phyloP scores from a whole-genome alignment of 2,329 filamentous ascomycete species.

The Arthrobotrys musiformis region DNA sequence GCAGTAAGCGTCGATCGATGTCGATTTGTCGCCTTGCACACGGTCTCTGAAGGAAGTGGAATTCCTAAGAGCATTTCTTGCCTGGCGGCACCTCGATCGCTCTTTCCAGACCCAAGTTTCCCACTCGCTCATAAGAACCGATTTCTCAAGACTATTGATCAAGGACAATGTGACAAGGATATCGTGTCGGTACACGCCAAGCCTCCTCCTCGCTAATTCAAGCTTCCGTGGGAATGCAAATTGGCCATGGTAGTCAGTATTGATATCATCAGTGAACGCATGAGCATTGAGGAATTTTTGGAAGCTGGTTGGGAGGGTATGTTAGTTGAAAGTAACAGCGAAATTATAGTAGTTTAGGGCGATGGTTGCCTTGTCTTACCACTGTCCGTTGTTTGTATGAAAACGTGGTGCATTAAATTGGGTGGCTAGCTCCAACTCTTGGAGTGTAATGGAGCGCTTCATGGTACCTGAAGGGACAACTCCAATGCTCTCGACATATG shows the following conservation, averaged over 20 bases:
- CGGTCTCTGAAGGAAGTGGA: constrained; percentile 56
- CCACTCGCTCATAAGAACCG: constrained; percentile 88
- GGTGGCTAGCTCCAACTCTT: constrained; percentile 36
- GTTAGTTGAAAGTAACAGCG: neutral
- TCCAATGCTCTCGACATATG: constrained; percentile 39
- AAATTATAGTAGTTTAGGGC: neutral
- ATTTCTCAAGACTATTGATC: constrained; percentile 86
- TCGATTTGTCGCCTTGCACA: constrained; percentile 28
- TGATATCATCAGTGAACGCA: constrained; percentile 17
- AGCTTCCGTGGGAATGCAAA: constrained; percentile 72
- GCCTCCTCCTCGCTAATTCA: constrained; percentile 80
- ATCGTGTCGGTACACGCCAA: constrained; percentile 88
- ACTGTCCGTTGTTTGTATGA: constrained; percentile 26
- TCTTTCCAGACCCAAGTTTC: constrained; percentile 91
- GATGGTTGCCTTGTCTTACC: constrained; percentile 16
- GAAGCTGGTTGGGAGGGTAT: constrained; percentile 10
- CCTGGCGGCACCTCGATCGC: constrained; percentile 76
- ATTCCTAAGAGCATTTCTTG: constrained; percentile 66
- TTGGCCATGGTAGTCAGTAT: constrained; percentile 58
- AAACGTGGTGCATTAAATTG: constrained; percentile 25
- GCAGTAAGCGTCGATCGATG: constrained; percentile 36
- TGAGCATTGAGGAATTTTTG: constrained; percentile 43
- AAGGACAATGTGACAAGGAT: constrained; percentile 89
- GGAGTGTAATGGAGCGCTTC: constrained; percentile 46
- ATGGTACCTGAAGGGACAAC: constrained; percentile 27